Evolutionary conservation across 2,329 filamentous ascomycete genomes (phyloP).

Genomic region (Exophiala alcalophila): DNA sequence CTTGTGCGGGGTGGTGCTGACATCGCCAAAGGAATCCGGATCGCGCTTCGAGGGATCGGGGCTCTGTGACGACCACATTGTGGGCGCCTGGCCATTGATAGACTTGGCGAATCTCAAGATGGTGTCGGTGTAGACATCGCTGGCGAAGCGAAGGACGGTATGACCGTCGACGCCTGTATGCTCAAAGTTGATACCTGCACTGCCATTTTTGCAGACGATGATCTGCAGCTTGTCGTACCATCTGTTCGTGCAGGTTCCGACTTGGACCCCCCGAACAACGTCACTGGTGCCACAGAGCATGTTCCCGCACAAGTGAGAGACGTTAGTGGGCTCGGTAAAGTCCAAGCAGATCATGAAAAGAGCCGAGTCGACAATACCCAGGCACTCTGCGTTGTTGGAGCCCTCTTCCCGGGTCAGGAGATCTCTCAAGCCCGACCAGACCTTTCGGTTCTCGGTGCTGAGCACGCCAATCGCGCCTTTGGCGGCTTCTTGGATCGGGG

Average conservation of each 20-base stretch:
- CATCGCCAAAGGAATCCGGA: constrained; percentile 85
- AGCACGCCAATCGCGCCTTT: constrained; percentile 90
- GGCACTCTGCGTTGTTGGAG: constrained; percentile 92
- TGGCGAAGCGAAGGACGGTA: constrained; percentile 92
- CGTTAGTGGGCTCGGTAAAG: constrained; percentile 78
- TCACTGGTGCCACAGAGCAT: constrained; percentile 97
- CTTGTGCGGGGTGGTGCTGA: constrained; percentile 90
- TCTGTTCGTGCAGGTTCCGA: constrained; percentile 94
- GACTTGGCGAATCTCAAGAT: constrained; percentile 92
- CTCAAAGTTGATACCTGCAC: constrained; percentile 98
- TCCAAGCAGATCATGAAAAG: constrained; percentile 91
- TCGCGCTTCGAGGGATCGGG: constrained; percentile 92
- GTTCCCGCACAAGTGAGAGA: constrained; percentile 87
- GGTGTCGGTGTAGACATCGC: constrained; percentile 94
- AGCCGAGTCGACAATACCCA: constrained; percentile 93
- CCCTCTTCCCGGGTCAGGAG: constrained; percentile 79
- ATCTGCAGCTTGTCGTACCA: constrained; percentile 99
- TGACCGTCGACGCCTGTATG: constrained; percentile 97
- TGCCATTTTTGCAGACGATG: constrained; percentile 98
- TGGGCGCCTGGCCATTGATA: constrained; percentile 91
- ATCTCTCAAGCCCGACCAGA: constrained; percentile 89
- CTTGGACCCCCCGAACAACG: constrained; percentile 88
- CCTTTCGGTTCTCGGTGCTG: constrained; percentile 93
- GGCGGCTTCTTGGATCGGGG: constrained; percentile 89
- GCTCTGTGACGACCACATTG: constrained; percentile 83